Conservation (phyloP, 2,329 filamentous ascomycete genomes). For the Mycogone perniciosa region DNA sequence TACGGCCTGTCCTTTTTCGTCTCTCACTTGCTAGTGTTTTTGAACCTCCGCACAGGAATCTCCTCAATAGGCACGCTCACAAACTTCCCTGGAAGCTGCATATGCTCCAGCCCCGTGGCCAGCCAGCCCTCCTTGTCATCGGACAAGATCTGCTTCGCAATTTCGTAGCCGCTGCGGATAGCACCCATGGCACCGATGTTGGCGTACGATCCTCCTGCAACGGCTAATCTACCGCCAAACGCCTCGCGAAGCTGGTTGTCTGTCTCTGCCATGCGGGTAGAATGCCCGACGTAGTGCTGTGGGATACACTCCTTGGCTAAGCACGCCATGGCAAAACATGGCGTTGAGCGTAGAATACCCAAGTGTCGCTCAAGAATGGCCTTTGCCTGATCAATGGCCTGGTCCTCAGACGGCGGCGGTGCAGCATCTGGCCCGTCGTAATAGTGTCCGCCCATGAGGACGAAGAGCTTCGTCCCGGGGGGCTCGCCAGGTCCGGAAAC, state of each 20-base stretch:
- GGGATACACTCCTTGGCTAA: slow-evolving; percentile 70
- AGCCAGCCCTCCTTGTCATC: slow-evolving; percentile 15
- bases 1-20: neutral
- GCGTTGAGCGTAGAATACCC: slow-evolving; percentile 53
- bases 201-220: slow-evolving; percentile 53
- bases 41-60: slow-evolving; percentile 24
- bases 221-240: slow-evolving; percentile 59
- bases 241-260: slow-evolving; percentile 46
- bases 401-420: slow-evolving; percentile 50
- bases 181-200: slow-evolving; percentile 45
- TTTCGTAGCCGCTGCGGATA: slow-evolving; percentile 39
- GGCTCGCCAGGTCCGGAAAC: slow-evolving; percentile 44
- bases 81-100: slow-evolving; percentile 20
- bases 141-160: slow-evolving; percentile 18
- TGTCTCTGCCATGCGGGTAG: slow-evolving; percentile 51
- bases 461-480: slow-evolving; percentile 78
- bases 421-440: slow-evolving; percentile 51
- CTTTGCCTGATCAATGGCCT: slow-evolving; percentile 64
- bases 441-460: slow-evolving; percentile 92
- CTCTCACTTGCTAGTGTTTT: slow-evolving; percentile 2
- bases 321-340: slow-evolving; percentile 54
- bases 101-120: slow-evolving; percentile 25
- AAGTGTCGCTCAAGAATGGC: slow-evolving; percentile 67
- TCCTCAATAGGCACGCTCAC: slow-evolving; percentile 18
- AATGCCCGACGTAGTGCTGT: slow-evolving; percentile 80